Conservation (phyloP, 2,329 filamentous ascomycete species). For the Davidsoniella eucalypti region DNA sequence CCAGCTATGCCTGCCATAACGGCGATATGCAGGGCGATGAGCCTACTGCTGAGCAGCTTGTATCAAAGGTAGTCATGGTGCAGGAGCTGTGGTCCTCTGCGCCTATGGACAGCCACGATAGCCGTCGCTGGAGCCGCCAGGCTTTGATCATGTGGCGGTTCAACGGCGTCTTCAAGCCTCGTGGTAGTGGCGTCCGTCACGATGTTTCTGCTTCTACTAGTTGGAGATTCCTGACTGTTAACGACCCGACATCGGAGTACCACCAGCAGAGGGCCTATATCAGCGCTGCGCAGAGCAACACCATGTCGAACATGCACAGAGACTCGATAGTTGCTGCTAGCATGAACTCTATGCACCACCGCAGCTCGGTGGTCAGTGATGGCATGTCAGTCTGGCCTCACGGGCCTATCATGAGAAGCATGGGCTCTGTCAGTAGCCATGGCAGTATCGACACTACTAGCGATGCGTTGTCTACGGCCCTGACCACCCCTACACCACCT, state of each 20-base stretch:
- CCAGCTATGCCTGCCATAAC: conserved; percentile 32
- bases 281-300: not conserved
- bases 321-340: conserved; percentile 38
- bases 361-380: not conserved
- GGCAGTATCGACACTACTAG: conserved; percentile 10
- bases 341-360: conserved; percentile 18
- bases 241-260: conserved; percentile 41
- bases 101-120: conserved; percentile 22
- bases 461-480: conserved; percentile 4
- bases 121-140: conserved; percentile 35
- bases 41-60: conserved; percentile 11
- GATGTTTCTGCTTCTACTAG: conserved; percentile 24
- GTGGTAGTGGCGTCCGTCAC: conserved; percentile 6
- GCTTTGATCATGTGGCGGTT: conserved; percentile 49
- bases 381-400: conserved; percentile 4
- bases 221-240: conserved; percentile 45
- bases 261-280: conserved; percentile 32
- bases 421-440: conserved; percentile 11
- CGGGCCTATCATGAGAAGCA: conserved; percentile 9
- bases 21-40: conserved; percentile 20
- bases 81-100: conserved; percentile 46
- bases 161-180: conserved; percentile 31
- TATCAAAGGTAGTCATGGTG: conserved; percentile 40
- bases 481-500: conserved; percentile 6
- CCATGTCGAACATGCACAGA: conserved; percentile 10